Evolutionary conservation across 2,329 filamentous ascomycete genomes (phyloP).

Genomic region (Claviceps fusiformis): DNA sequence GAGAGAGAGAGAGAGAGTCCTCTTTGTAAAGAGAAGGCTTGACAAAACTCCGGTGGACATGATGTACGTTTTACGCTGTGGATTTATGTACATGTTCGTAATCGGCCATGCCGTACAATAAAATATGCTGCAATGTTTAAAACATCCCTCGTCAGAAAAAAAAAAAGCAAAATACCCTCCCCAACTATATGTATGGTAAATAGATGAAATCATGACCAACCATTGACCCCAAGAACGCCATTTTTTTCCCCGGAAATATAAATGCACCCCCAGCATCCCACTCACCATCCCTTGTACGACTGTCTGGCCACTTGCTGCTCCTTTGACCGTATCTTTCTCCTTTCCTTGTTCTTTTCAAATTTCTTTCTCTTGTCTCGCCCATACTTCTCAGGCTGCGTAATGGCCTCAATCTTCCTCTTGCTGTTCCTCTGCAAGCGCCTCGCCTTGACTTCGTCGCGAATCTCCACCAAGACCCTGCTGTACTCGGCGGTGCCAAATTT

Average conservation of each 20-base stretch:
- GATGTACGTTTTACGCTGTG: background rate
- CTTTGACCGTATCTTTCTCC: conserved; percentile 62
- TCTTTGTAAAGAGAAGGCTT: background rate
- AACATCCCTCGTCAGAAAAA: too few relatives aligned
- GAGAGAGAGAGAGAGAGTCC: background rate
- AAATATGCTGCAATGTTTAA: background rate
- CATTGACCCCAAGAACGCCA: conserved; percentile 12
- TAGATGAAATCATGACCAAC: background rate
- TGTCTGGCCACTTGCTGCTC: conserved; percentile 61
- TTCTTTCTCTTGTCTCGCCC: conserved; percentile 70
- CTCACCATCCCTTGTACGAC: conserved; percentile 44
- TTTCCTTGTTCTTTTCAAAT: conserved; percentile 71
- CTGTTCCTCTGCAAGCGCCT: conserved; percentile 60
- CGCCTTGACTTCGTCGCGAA: conserved; percentile 58
- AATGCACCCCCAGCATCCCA: conserved; percentile 9
- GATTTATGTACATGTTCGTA: background rate
- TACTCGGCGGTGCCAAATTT: conserved; percentile 72
- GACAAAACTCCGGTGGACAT: background rate
- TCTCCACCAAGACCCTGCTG: conserved; percentile 56
- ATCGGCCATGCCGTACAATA: background rate
- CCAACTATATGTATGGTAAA: background rate
- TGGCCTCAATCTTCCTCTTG: conserved; percentile 83
- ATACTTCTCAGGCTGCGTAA: conserved; percentile 66
- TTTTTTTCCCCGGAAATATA: background rate
- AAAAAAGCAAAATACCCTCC: background rate